Evolutionary conservation across 805 yeast genomes (phyloP).

Genomic region (Metschnikowia chrysomelidarum): DNA sequence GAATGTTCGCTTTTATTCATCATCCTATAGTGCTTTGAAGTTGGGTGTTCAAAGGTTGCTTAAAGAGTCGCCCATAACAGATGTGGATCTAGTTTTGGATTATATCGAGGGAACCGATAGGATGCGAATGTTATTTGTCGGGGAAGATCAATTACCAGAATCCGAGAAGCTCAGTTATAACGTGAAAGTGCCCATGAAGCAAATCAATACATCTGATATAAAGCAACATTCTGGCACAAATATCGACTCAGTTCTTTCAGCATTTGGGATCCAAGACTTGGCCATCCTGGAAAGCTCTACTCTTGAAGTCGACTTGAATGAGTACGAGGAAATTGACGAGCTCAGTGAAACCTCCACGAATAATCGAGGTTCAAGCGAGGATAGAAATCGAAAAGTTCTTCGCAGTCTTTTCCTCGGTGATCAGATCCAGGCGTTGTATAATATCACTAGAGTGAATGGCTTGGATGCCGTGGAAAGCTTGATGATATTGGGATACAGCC

Average conservation of each 20-base stretch:
- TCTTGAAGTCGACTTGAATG: constrained; percentile 19
- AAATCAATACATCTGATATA: constrained; percentile 19
- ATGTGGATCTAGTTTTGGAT: constrained; percentile 51
- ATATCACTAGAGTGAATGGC: constrained; percentile 72
- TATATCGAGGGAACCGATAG: constrained; percentile 68
- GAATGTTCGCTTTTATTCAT: constrained; percentile 47
- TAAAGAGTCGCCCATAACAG: constrained; percentile 10
- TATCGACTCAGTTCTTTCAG: constrained; percentile 15
- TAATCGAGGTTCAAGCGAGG: constrained; percentile 41
- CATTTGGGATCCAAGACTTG: constrained; percentile 28
- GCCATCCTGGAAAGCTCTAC: constrained; percentile 20
- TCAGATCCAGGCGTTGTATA: constrained; percentile 67
- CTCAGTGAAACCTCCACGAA: constrained; percentile 15
- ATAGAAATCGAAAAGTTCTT: constrained; percentile 71
- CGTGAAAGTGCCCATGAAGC: constrained; percentile 37
- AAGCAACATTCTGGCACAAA: constrained; percentile 19
- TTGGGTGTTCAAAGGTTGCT: constrained; percentile 40
- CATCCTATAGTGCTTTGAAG: constrained; percentile 48
- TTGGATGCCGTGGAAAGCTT: constrained; percentile 75
- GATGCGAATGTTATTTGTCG: constrained; percentile 60
- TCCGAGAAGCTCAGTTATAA: constrained; percentile 43
- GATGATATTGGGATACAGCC: constrained; percentile 62
- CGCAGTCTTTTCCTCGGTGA: constrained; percentile 70
- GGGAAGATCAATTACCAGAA: constrained; percentile 48
- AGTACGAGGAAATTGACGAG: constrained; percentile 24